Percentiles rank a stretch among this genome's conserved stretches.
phyloP scores from a whole-genome alignment of 345 rosid genomes.

The Ceriops decandra region DNA sequence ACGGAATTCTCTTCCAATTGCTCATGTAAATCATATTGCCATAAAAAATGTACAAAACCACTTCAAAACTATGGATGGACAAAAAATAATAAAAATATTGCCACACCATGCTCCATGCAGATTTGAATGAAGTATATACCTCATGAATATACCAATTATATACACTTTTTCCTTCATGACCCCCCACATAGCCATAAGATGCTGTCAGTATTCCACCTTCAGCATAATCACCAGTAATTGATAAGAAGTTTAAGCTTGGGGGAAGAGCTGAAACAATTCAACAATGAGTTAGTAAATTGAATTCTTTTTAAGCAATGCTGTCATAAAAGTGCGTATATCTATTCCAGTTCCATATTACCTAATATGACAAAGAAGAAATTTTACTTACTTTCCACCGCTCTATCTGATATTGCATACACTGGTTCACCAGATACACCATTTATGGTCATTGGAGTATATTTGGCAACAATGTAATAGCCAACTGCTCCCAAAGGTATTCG shows the following conservation, averaged over 20 bases:
- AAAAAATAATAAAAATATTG: neutral
- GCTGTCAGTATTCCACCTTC: slow-evolving; percentile 89
- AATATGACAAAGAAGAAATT: neutral
- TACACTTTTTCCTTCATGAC: slow-evolving; percentile 87
- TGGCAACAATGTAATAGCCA: slow-evolving; percentile 70
- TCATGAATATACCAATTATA: slow-evolving; percentile 91
- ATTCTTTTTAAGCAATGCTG: neutral
- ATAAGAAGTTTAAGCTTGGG: slow-evolving; percentile 88
- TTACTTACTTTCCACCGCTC: slow-evolving; percentile 73
- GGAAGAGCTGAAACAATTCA: slow-evolving; percentile 69
- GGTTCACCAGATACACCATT: slow-evolving; percentile 90
- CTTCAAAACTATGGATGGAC: neutral
- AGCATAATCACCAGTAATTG: slow-evolving; percentile 78
- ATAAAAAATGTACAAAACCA: neutral
- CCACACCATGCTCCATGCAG: neutral
- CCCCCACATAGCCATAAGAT: slow-evolving; percentile 95
- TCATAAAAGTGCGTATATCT: neutral
- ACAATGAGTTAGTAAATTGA: slow-evolving; percentile 14
- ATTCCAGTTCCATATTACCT: neutral
- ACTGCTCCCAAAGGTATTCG: slow-evolving; percentile 96
- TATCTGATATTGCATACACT: slow-evolving; percentile 66
- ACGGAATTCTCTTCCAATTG: too few relatives aligned
- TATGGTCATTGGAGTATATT: slow-evolving; percentile 82
- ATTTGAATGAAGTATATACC: slow-evolving; percentile 43
- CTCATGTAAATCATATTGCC: too few relatives aligned